Base-by-base conservation (phyloP, 495 filamentous ascomycete genomes). In the Pseudoneurospora amorphoporcata region DNA sequence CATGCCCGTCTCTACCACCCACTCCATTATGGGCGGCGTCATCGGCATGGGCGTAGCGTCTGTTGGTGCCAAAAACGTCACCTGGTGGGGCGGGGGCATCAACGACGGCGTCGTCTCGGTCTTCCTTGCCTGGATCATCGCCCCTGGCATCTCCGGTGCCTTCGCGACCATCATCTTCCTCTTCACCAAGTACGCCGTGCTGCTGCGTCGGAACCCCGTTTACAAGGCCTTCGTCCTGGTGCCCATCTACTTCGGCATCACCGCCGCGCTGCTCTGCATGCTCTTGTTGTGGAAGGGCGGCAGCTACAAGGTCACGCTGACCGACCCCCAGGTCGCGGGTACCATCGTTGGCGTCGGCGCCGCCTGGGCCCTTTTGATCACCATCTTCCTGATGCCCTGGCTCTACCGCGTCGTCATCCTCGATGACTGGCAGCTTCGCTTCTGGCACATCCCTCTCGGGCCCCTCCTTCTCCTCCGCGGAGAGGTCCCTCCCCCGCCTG, bases 21-120 rank as follows among this genome's bases (percentile, higher is more conserved):
- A 91, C 78, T 88, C 88, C 38, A 84, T 90, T 69, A 84, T 91
- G 72, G 86, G 87, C 71, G 88, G 87, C 65, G 79, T 92, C 38
- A 82, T 89, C 70, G 90, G 89, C 72, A 86, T 90, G 73, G 89
- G 89, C n/a, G 82, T 91, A 72, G 90, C 89, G 0, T 76, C 87
- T 16, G 76, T 87, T 35, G 86, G 87, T 23, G 73, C 79, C 12
- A 76, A 79, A 3, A 72, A 70, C 58, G 78, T 91, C 69, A 77
- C 79, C 19, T 92, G 90, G 90, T 84, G 79, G 35, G 89, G 87
- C 82, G 43, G 58, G 4, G 75, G 74, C 43, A 83, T 86, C 74
- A 79, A 81, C 69, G 84, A 84, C 32, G 82, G 78, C 14, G 86
- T 88, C 39, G 75, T 86, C 39, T 76, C 77, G 39, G 84, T 86